Percentiles rank a stretch among this genome's conserved stretches.
Conservation (phyloP, 495 filamentous ascomycete species). For the Penicillium salamii region DNA sequence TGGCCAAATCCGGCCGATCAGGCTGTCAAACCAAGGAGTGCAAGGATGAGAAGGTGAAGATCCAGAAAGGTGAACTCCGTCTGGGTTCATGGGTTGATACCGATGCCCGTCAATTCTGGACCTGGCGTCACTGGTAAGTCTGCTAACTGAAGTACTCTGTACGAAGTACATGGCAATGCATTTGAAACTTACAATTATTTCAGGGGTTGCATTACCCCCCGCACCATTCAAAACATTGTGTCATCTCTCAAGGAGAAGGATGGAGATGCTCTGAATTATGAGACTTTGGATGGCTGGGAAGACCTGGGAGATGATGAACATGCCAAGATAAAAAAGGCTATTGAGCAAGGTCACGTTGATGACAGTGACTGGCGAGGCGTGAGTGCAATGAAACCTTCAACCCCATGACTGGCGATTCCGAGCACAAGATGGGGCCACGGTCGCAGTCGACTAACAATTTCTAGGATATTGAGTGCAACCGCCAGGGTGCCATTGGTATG, state of each 20-base stretch:
- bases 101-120: conserved; percentile 48
- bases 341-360: conserved; percentile 70
- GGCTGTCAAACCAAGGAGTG: conserved; percentile 66
- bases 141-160: not conserved
- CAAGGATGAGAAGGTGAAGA: conserved; percentile 61
- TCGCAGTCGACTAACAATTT: conserved; percentile 1
- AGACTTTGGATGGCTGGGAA: conserved; percentile 67
- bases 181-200: no score
- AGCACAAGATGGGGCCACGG: not conserved
- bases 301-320: conserved; percentile 60
- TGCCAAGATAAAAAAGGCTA: conserved; percentile 58
- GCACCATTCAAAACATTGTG: conserved; percentile 52
- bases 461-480: conserved; percentile 67
- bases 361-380: conserved; percentile 79
- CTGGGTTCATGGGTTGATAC: conserved; percentile 64
- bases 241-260: conserved; percentile 24
- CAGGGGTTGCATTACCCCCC: conserved; percentile 81
- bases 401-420: no score
- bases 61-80: conserved; percentile 73
- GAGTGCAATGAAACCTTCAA: conserved; percentile 32
- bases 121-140: conserved; percentile 77
- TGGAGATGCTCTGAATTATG: conserved; percentile 21
- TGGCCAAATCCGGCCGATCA: conserved; percentile 58
- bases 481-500: conserved; percentile 63
- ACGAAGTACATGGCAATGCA: no score